Evolutionary conservation across 2,329 filamentous ascomycete species (phyloP), one percentile per base, ranked within the genome.

Genomic region (Neophaeococcomyces mojaviensis): DNA sequence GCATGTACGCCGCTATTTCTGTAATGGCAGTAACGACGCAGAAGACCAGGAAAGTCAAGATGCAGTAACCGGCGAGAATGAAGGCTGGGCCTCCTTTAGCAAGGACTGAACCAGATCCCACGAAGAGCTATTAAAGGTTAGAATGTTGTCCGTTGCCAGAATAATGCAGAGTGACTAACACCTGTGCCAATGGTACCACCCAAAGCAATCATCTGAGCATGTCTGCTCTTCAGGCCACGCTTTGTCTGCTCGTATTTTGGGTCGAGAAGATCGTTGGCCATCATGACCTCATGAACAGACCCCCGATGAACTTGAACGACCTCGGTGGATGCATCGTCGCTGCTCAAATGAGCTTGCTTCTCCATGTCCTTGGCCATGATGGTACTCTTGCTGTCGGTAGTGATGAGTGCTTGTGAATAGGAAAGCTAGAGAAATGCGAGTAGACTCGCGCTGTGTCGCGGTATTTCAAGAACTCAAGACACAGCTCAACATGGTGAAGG

Each of bases 11-110:
- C 6, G 63, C 64, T 12, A 68, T 56, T 45, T 69, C 67, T 1
- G 64, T 65, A 33, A 69, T 60, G 3, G 65, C 65, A 1, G 67
- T 68, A 69, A 79, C 67, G 31, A 73, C 64, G 50, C 64, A 67
- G 39, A 69, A 71, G 7, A 72, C 64, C 42, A 73, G 60, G 36
- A 59, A 58, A 0, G 71, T 73, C 36, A 74, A 67, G 35, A 51
- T 64, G 36, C 52, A 28, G 35, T 56, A 56, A 19, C 50, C 41
- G 4, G 39, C 49, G n/a, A 56, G 47, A 28, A 56, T 55, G 47
- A 56, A 55, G 20, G 54, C 54, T 33, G 54, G 54, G 32, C 54
- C 54, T 28, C 54, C 54, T 8, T 39, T 32, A 12, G 50, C 46
- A 9, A 56, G 52, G n/a, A 46, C 49, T 13, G 37, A 31, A 20